Base-by-base conservation (phyloP, 805 yeast genomes). In the Millerozyma acaciae region DNA sequence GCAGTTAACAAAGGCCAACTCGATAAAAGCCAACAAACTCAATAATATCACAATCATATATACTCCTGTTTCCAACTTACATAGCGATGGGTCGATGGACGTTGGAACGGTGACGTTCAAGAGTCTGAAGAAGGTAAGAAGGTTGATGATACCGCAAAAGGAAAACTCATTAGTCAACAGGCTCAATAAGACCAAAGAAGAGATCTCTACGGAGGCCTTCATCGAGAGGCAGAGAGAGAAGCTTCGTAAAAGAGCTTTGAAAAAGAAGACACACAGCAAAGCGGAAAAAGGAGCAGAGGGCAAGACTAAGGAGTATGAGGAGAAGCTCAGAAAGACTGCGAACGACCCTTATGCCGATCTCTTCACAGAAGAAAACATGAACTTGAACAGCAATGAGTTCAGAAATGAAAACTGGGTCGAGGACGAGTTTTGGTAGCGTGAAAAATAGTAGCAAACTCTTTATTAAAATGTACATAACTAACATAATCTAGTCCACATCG, bases 41-140 rank as follows among this genome's bases (percentile, higher is more conserved):
- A 76, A 76, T 48, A 79, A 79, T 45, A 65, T 83, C 38, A 75
- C 80, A 2, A 72, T 84, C 6, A 72, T 84, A 25, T 76, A 76
- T 46, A 84, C 95, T 0, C 87, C 89, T 1, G 84, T 85, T 70
- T 67, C 71, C 16, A 84, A 84, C 49, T 61, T 84, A 35, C 66
- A 72, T 26, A 80, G 80, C 43, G 76, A 76, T 32, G 80, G 80
- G 9, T 73, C 74, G 19, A 84, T 83, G 93, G 86, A 75, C 30
- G 75, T 74, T 4, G 94, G 94, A 4, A 85, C 86, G 31, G 94
- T 84, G 5, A 75, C 84, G 1, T 84, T 83, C 55, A 73, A 79
- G 37, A 76, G 80, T 38, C 69, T 66, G 2, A 75, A 71, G 39
- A 57, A 62, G 32, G 78, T 81, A 16, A 72, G 64, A 39, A 70